These are phyloP conservation scores for Panus rudis DNA, from an alignment of 768 basidiomycete species.

Conservation along the genomic window DNA sequence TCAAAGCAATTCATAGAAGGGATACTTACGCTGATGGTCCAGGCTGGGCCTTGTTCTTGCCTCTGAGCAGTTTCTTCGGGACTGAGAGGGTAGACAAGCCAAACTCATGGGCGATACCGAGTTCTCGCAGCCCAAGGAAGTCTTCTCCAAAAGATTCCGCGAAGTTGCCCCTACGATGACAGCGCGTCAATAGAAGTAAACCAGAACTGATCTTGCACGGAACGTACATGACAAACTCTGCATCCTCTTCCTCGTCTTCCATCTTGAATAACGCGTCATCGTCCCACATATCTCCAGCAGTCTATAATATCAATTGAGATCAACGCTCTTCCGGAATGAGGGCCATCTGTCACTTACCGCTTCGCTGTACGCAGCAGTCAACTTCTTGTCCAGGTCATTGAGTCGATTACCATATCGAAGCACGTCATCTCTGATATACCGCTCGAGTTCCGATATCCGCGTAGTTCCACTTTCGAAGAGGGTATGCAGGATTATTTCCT, in stretches of 20 bases:
- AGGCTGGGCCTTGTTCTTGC: slow-evolving; percentile 41
- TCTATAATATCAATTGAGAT: slow-evolving; percentile 22
- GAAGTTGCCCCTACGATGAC: slow-evolving; percentile 63
- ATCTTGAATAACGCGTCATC: slow-evolving; percentile 55
- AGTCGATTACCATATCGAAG: slow-evolving; percentile 74
- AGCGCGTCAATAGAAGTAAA: slow-evolving; percentile 5
- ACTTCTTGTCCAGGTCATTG: slow-evolving; percentile 77
- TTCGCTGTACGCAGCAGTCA: slow-evolving; percentile 77
- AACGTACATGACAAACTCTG: slow-evolving; percentile 58
- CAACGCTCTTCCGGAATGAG: not conserved
- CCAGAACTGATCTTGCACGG: not conserved
- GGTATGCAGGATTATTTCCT: slow-evolving; percentile 93
- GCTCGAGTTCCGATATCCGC: slow-evolving; percentile 70
- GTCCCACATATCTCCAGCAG: slow-evolving; percentile 42
- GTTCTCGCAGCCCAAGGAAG: slow-evolving; percentile 81
- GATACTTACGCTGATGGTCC: slow-evolving; percentile 43
- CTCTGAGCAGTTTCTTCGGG: slow-evolving; percentile 70
- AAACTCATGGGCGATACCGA: slow-evolving; percentile 83
- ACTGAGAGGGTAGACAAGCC: slow-evolving; percentile 72
- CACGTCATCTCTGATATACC: slow-evolving; percentile 86
- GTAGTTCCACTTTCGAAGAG: slow-evolving; percentile 85
- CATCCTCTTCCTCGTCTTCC: slow-evolving; percentile 55
- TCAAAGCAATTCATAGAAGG: not conserved
- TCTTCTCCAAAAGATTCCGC: slow-evolving; percentile 86
- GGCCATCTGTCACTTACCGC: slow-evolving; percentile 42